phyloP scores from a whole-genome alignment of 495 filamentous ascomycete genomes.

The Penicillium canariense region DNA sequence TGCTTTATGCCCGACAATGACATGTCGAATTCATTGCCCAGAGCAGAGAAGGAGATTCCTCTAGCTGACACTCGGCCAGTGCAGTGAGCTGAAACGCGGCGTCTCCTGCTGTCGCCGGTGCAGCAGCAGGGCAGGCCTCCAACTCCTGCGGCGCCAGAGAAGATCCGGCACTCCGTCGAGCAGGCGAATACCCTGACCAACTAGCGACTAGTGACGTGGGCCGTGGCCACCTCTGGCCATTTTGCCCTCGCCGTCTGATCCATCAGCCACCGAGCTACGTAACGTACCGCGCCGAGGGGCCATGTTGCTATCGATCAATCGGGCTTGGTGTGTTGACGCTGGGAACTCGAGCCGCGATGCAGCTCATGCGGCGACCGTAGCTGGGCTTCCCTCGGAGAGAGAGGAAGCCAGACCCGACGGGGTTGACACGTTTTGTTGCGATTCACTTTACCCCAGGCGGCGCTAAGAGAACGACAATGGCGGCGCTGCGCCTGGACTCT shows the following conservation, averaged over 20 bases:
- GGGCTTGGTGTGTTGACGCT: no score
- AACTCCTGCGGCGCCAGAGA: not conserved
- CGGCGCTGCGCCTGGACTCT: not conserved
- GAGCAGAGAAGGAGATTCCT: no score
- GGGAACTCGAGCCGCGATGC: no score
- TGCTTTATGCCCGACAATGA: no score
- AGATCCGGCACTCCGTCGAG: no score
- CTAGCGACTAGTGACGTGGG: no score
- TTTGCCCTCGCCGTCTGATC: not conserved
- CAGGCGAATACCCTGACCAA: no score
- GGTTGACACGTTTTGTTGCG: not conserved
- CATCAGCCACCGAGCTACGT: not conserved
- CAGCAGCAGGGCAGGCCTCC: not conserved
- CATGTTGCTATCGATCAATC: slow-evolving; percentile 2
- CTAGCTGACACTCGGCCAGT: not conserved
- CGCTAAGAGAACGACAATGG: not conserved
- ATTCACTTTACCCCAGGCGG: not conserved
- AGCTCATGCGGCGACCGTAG: not conserved
- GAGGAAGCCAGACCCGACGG: not conserved
- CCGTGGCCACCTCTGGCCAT: not conserved
- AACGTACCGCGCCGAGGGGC: not conserved
- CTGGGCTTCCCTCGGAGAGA: not conserved
- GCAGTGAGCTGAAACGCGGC: not conserved
- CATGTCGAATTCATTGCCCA: no score
- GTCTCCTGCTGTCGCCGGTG: not conserved